phyloP scores from a whole-genome alignment of 768 basidiomycete genomes.

The Steccherinum ochraceum region DNA sequence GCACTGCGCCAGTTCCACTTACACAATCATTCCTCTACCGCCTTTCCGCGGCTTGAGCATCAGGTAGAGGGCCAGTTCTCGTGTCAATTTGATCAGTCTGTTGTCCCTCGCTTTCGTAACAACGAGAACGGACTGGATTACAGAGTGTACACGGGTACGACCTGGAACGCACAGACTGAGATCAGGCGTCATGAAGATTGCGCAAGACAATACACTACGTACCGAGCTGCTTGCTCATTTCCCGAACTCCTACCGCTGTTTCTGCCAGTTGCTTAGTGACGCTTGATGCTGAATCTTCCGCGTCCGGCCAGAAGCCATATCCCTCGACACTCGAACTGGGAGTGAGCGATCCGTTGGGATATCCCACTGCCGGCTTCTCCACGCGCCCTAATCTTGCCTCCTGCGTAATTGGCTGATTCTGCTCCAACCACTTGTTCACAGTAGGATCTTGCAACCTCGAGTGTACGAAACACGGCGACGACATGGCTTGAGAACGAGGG shows the following conservation, averaged over 20 bases:
- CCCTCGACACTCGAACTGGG: conserved; percentile 15
- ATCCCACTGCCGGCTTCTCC: conserved; percentile 18
- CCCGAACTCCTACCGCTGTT: conserved; percentile 93
- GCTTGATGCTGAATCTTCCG: conserved; percentile 67
- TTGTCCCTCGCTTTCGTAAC: conserved; percentile 98
- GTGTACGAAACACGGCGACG: conserved; percentile 91
- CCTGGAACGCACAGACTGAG: conserved; percentile 41
- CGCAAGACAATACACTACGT: conserved; percentile 20
- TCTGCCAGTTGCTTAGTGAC: conserved; percentile 92
- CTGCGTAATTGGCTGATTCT: conserved; percentile 19
- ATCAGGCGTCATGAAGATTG: conserved; percentile 5
- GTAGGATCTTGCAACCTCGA: conserved; percentile 83
- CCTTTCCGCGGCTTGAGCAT: conserved; percentile 79
- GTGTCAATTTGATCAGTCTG: conserved; percentile 88
- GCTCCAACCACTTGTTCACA: conserved; percentile 64
- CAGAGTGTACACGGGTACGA: conserved; percentile 83
- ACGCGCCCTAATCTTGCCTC: conserved; percentile 48
- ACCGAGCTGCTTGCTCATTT: conserved; percentile 99
- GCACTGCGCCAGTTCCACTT: conserved; percentile 18
- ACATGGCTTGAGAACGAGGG: conserved; percentile 29
- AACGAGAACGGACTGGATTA: conserved; percentile 90
- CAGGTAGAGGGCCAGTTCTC: conserved; percentile 89
- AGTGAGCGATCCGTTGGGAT: conserved; percentile 16
- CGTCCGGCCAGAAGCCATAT: conserved; percentile 36
- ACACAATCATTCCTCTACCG: conserved; percentile 85